Conservation (phyloP, 2,329 filamentous ascomycete genomes). For the Aspergillus amoenus region DNA sequence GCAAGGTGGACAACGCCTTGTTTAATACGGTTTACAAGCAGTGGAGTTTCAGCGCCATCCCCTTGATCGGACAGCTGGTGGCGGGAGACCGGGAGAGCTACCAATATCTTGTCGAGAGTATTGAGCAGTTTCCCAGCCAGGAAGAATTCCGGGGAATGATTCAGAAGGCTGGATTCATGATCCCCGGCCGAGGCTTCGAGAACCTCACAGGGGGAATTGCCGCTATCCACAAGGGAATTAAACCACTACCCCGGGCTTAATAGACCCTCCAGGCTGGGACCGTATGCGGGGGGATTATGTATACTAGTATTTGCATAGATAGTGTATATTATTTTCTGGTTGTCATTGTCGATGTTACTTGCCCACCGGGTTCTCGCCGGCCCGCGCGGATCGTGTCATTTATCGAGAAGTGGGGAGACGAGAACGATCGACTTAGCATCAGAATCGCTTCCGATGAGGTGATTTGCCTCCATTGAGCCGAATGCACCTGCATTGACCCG, state of each 20-base stretch:
- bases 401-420: constrained; percentile 3
- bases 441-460: constrained; percentile 18
- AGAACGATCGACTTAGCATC: constrained; percentile 12
- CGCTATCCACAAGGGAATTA: constrained; percentile 94
- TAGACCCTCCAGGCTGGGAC: constrained; percentile 2
- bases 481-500: background rate
- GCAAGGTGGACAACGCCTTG: constrained; percentile 73
- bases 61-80: constrained; percentile 90
- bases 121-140: constrained; percentile 88
- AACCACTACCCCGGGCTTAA: constrained; percentile 52
- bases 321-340: constrained; percentile 1
- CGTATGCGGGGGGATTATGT: background rate
- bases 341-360: background rate
- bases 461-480: constrained; percentile 1
- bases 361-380: background rate
- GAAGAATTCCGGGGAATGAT: constrained; percentile 68
- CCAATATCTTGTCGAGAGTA: constrained; percentile 98
- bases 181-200: constrained; percentile 81
- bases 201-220: constrained; percentile 90
- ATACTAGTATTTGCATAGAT: background rate
- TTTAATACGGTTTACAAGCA: constrained; percentile 88
- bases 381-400: background rate
- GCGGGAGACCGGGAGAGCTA: constrained; percentile 94
- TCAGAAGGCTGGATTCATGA: constrained; percentile 71
- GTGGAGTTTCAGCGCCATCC: constrained; percentile 94